Percentiles rank a stretch among this genome's conserved stretches.
Conservation (phyloP, 2,329 filamentous ascomycete species). For the Pseudocercospora musae region DNA sequence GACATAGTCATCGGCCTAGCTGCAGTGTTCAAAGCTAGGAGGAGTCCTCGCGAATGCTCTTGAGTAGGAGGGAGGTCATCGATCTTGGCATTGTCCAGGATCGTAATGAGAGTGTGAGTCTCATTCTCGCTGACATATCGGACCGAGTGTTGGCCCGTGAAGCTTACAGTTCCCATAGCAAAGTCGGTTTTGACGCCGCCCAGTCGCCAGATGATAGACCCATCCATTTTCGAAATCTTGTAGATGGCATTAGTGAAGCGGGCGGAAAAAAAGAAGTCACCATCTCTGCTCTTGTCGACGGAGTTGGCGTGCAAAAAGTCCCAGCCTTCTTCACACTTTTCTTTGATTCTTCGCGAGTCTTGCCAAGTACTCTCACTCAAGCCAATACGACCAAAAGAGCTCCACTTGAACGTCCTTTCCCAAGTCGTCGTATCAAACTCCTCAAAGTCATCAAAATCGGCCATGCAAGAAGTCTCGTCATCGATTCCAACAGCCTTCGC, state of each 20-base stretch:
- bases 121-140: conserved; percentile 40
- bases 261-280: conserved; percentile 53
- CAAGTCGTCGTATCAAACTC: conserved; percentile 13
- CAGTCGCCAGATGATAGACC: conserved; percentile 51
- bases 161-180: conserved; percentile 20
- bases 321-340: conserved; percentile 1
- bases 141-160: conserved; percentile 49
- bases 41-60: conserved; percentile 14
- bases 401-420: conserved; percentile 14
- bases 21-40: conserved; percentile 15
- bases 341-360: not conserved
- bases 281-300: conserved; percentile 42
- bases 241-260: conserved; percentile 48
- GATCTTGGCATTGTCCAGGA: conserved; percentile 50
- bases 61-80: conserved; percentile 12
- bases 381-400: conserved; percentile 11
- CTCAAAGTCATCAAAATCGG: conserved; percentile 16
- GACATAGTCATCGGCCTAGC: conserved; percentile 11
- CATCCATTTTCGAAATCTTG: conserved; percentile 46
- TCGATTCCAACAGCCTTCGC: not conserved
- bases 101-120: conserved; percentile 45
- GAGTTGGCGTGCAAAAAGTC: conserved; percentile 16
- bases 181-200: conserved; percentile 17
- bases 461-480: conserved; percentile 3
- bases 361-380: conserved; percentile 12